Conservation (phyloP, 2,329 filamentous ascomycete genomes). For the Samsoniella hepiali region DNA sequence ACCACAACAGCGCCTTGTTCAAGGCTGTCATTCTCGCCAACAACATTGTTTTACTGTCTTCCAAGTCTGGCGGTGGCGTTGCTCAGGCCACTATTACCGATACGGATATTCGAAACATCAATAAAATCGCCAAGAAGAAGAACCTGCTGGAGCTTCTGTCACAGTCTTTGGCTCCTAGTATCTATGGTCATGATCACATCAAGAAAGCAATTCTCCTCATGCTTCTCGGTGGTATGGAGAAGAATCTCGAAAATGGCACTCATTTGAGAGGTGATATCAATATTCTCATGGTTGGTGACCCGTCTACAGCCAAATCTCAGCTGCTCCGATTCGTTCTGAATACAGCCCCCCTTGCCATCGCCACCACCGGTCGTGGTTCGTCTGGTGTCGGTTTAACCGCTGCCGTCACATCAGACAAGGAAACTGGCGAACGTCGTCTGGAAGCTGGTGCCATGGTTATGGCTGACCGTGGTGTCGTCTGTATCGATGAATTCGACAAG, state of each 20-base stretch:
- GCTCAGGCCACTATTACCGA: constrained; percentile 91
- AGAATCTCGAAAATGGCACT: constrained; percentile 96
- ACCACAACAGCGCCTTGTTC: constrained; percentile 87
- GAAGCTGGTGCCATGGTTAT: constrained; percentile 99
- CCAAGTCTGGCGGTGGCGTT: constrained; percentile 91
- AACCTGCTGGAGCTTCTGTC: constrained; percentile 90
- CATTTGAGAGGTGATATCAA: constrained; percentile 99
- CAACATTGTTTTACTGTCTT: constrained; percentile 90
- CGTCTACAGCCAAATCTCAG: constrained; percentile 98
- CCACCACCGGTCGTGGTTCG: constrained; percentile 92
- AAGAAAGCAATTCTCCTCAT: constrained; percentile 97
- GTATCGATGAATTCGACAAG: constrained; percentile 99
- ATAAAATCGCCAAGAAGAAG: constrained; percentile 92
- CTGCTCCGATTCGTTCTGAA: constrained; percentile 95
- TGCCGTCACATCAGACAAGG: constrained; percentile 93
- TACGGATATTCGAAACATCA: constrained; percentile 97
- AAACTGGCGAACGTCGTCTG: constrained; percentile 89
- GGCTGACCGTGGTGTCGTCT: constrained; percentile 92
- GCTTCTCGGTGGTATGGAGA: constrained; percentile 94
- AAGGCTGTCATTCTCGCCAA: constrained; percentile 92
- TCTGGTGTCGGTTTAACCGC: constrained; percentile 97
- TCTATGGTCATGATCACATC: constrained; percentile 95
- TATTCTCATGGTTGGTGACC: constrained; percentile 98
- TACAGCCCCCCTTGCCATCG: constrained; percentile 92
- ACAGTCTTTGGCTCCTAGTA: constrained; percentile 91